A percentile compares a stretch with the other conserved stretches of the same genome.
Conservation (phyloP, 805 yeast species). For the Saturnispora serradocipensis region DNA sequence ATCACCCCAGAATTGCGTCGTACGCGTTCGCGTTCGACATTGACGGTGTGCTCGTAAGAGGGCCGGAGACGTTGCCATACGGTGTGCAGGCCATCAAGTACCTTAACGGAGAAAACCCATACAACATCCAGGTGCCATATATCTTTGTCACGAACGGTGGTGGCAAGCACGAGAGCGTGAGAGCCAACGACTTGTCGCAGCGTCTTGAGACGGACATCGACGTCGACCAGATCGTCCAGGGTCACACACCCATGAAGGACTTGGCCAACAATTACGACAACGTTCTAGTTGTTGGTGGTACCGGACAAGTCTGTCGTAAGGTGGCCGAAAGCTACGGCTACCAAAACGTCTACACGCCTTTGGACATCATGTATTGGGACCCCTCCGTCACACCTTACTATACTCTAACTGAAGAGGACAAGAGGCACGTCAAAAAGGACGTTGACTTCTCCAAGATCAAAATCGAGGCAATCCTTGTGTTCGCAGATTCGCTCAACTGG, state of each 20-base stretch:
- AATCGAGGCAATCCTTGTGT: conserved; percentile 78
- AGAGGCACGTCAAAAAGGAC: conserved; percentile 39
- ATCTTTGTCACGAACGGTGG: conserved; percentile 89
- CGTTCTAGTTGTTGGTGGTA: conserved; percentile 83
- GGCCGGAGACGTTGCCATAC: conserved; percentile 76
- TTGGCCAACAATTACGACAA: conserved; percentile 57
- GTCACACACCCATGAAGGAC: conserved; percentile 90
- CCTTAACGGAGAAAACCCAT: conserved; percentile 69
- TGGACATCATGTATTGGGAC: conserved; percentile 77
- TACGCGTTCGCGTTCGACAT: conserved; percentile 90
- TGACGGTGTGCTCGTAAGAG: conserved; percentile 82
- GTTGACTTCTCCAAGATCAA: conserved; percentile 58
- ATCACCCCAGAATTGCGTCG: conserved; percentile 66
- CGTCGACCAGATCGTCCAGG: conserved; percentile 79
- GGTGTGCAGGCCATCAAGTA: conserved; percentile 64
- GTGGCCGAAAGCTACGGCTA: conserved; percentile 83
- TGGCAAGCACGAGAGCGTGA: conserved; percentile 68
- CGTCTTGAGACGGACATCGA: conserved; percentile 53
- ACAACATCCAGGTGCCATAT: conserved; percentile 72
- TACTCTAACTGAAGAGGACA: conserved; percentile 64
- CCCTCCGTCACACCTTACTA: conserved; percentile 84
- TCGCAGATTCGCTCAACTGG: conserved; percentile 90
- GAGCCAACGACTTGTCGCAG: conserved; percentile 62
- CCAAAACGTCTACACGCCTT: conserved; percentile 70
- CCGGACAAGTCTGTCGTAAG: conserved; percentile 72